Base-by-base conservation (phyloP, 495 filamentous ascomycete genomes). In the Pyronema omphalodes region DNA sequence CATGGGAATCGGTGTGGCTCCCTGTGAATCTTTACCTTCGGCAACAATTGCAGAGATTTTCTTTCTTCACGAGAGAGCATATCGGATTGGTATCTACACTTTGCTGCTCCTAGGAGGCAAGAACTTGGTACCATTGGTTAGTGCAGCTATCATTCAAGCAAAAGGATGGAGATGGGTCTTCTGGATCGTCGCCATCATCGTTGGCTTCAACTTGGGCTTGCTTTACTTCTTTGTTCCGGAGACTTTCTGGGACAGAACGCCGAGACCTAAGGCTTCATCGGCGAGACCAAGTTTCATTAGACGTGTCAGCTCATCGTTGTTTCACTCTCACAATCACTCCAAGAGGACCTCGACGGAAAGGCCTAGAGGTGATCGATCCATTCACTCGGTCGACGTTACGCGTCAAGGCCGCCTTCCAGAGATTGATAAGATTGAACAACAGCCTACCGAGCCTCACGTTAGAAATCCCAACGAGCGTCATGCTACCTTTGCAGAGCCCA, bases 1-100 rank as follows among this genome's bases (percentile, higher is more conserved):
- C 53, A 83, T 87, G 67, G 91, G 91, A 9, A 71, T 95, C 37
- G 82, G 87, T 0, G 84, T 95, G 40, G 58, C 61, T n/a, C 86
- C 88, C 0, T 86, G 93, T n/a, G 91, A 98, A 67, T 89, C 86
- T 60, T 74, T 98, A 47, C 91, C 91, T 0, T 93, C 87, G 3
- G 91, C 91, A 9, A 93, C 88, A 0, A 87, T 96, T 57, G 88
- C 88, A 7, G 91, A 98, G 67, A 95, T 96, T 57, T 98, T 86
- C 71, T 95, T 94, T 63, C 71, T 96, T 14, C 91, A 96, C 57
- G 91, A 96, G 69, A 74, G 89, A 41, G 91, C 91, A 1, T 96
- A 88, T 63, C 82, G 91, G 7, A 77, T 98, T 36, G 91, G 91
- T n/a, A 87, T 95, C 17, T 98, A 98, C 65, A 94, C 89, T 0